Conservation (phyloP, 2,329 filamentous ascomycete genomes). For the Phaeosphaeriaceae sp. region DNA sequence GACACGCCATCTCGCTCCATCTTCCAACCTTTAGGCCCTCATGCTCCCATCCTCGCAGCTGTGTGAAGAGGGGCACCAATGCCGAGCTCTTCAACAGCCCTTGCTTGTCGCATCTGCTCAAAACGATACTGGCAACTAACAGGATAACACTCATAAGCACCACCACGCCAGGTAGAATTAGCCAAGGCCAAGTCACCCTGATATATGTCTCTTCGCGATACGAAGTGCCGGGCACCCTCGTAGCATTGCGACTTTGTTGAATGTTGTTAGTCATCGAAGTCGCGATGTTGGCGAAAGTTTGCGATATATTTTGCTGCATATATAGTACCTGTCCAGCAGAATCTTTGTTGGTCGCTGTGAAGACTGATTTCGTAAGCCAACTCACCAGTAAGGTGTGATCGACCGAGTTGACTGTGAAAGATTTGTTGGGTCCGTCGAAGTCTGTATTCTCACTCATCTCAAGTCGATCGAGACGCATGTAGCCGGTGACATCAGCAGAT, state of each 20-base stretch:
- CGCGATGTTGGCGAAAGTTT: conserved; percentile 2
- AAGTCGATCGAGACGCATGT: not conserved
- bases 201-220: conserved; percentile 7
- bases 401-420: conserved; percentile 4
- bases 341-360: not conserved
- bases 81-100: conserved; percentile 7
- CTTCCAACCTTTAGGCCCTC: not conserved
- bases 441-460: not conserved
- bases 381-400: conserved; percentile 1
- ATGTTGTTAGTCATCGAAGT: conserved; percentile 8
- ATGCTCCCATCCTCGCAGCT: conserved; percentile 1
- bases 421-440: conserved; percentile 6
- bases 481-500: not conserved
- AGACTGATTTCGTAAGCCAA: not conserved
- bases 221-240: not conserved
- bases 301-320: not conserved
- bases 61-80: not conserved
- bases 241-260: not conserved
- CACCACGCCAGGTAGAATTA: conserved; percentile 3
- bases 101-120: not conserved
- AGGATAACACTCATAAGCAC: conserved; percentile 7
- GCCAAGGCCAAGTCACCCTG: conserved; percentile 3
- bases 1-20: conserved; percentile 6
- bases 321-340: not conserved
- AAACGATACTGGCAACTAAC: conserved; percentile 1